A percentile compares a stretch with the other conserved stretches of the same genome.
Evolutionary conservation across 345 rosid genomes (phyloP).

Genomic region (Trapa incisa): DNA sequence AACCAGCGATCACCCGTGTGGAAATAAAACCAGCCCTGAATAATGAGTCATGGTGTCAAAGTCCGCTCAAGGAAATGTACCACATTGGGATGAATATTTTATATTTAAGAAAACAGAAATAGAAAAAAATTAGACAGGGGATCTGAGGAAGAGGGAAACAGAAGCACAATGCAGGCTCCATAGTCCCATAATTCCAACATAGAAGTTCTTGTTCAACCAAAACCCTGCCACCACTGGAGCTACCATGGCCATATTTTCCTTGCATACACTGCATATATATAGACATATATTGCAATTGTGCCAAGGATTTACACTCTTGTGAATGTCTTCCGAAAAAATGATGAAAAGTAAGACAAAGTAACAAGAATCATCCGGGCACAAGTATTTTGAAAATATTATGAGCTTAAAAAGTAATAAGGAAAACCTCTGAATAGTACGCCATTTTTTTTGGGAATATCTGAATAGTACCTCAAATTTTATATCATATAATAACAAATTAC

Average conservation of each 20-base stretch:
- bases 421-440: background rate
- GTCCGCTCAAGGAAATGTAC: background rate
- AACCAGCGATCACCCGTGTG: slow-evolving; percentile 86
- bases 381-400: background rate
- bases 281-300: background rate
- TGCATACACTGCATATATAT: background rate
- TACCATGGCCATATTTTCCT: background rate
- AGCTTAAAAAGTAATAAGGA: background rate
- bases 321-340: background rate
- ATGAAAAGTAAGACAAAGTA: background rate
- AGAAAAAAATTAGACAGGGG: too few relatives aligned
- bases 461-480: background rate
- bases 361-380: background rate
- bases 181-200: too few relatives aligned
- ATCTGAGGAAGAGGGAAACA: background rate
- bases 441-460: background rate
- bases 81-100: too few relatives aligned
- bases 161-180: background rate
- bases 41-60: slow-evolving; percentile 3
- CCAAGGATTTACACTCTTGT: background rate
- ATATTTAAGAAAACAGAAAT: too few relatives aligned
- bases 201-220: background rate
- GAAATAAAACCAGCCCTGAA: slow-evolving; percentile 93
- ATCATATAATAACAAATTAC: background rate
- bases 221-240: background rate